Base-by-base conservation (phyloP, 2,329 filamentous ascomycete species). In the Lasiodiplodia sp. region DNA sequence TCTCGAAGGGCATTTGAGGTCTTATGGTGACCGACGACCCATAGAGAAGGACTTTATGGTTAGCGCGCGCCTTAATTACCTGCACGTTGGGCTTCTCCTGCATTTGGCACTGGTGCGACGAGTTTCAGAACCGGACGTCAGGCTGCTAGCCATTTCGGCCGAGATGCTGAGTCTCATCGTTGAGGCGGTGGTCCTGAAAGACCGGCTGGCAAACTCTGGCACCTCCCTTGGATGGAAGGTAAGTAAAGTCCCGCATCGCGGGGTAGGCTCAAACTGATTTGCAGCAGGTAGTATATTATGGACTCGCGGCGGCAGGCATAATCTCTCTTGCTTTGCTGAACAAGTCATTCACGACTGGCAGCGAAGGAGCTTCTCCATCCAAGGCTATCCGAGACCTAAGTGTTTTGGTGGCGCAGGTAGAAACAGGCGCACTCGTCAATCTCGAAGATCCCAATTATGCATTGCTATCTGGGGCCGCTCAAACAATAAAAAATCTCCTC, bases 261-360 rank as follows among this genome's bases (percentile, higher is more conserved):
- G 34, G 6, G 23, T 28, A 18, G 23, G 1, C 31, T 14, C 3
- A 34, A 7, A 10, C 51, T 62, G 47, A 62, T 8, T 5, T 1
- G 16, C 40, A 11, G 21, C 38, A 79, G 77, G 72, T 79, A n/a
- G 73, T 71, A 5, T 75, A 75, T 53, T 79, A 78, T 63, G 78
- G 78, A 10, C 70, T 80, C 1, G 72, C 78, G n/a, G 78, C 78
- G 4, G 77, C 77, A 10, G 78, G 78, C 0, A 75, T 78, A 21
- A 72, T 78, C 12, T 74, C 73, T 23, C 71, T 78, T 25, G 73
- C 74, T 1, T 63, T 78, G 4, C 69, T 79, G 3, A 40, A 49
- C 8, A 75, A 74, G 16, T 53, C 25, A 10, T 53, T 51, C 21
- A 18, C 53, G 2, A 16, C 53, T 12, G 31, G 37, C 11, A 14